Conservation (phyloP, 2,329 filamentous ascomycete species). For the Albophoma yamanashiensis region DNA sequence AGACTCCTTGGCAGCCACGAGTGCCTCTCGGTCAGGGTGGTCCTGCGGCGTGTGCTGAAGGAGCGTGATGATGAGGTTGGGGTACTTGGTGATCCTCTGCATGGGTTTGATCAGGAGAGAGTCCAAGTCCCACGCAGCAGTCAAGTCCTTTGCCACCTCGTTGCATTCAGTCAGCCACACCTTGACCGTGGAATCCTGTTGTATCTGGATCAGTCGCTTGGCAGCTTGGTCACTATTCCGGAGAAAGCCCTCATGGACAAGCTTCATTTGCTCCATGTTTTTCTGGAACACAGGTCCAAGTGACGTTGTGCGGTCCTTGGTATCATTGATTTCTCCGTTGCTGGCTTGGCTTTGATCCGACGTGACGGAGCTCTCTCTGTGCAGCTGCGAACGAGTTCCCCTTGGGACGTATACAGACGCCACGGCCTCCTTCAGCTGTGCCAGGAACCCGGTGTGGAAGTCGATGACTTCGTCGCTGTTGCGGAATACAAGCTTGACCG, state of each 20-base stretch:
- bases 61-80: constrained; percentile 71
- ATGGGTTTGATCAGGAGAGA: constrained; percentile 96
- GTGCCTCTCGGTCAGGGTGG: constrained; percentile 67
- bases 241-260: constrained; percentile 50
- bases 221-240: constrained; percentile 53
- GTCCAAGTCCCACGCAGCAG: constrained; percentile 87
- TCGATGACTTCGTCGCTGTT: constrained; percentile 86
- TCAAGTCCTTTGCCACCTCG: constrained; percentile 83
- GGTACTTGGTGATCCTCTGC: constrained; percentile 89
- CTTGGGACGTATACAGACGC: constrained; percentile 67
- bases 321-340: constrained; percentile 34
- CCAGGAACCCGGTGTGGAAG: constrained; percentile 73
- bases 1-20: constrained; percentile 41
- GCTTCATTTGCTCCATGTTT: constrained; percentile 51
- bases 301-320: constrained; percentile 39
- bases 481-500: constrained; percentile 82
- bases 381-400: constrained; percentile 29
- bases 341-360: constrained; percentile 29
- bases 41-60: constrained; percentile 68
- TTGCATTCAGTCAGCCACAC: constrained; percentile 94
- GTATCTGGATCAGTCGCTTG: constrained; percentile 50
- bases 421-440: constrained; percentile 70
- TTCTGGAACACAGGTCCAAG: constrained; percentile 43
- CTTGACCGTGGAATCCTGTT: constrained; percentile 52
- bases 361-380: constrained; percentile 28